Evolutionary conservation across 1,284 basidiomycete species (phyloP), one percentile per base, ranked within the genome.

Genomic region (Pyrrhoderma lamaoense): DNA sequence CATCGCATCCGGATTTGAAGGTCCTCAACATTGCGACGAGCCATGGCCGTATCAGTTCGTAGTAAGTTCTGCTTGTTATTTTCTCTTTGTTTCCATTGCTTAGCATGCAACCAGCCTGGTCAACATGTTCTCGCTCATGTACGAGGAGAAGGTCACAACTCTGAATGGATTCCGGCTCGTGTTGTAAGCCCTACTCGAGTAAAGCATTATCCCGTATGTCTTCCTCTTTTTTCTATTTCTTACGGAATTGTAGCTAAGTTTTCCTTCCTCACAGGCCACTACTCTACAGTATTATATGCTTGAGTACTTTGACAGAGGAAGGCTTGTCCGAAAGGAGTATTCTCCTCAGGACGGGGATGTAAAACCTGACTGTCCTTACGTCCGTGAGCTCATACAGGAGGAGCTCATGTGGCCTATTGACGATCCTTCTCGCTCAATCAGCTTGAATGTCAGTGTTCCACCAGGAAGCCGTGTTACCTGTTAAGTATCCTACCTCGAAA

Each of bases 351-450:
- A 52, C 36, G 54, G 54, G 19, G 54, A 52, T 34, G 47, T 56
- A 11, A 56, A 56, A 42, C 54, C 54, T 21, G 54, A 56, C 36
- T 52, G 54, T 37, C 51, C 50, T 14, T 56, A 56, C 19, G 51
- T 56, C 23, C 54, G 54, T 14, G 54, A 56, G 38, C 45, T 56
- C 38, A 52, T 56, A 36, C 36, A 45, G 14, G 54, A 56, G 40
- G 54, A 56, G 51, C 51, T 56, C 25, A 56, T 56, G 54, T 56
- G 54, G 54, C 54, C 54, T 1, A 52, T 52, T 34, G 54, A 52
- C 25, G 54, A 56, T 27, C 50, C 50, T 11, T 46, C 52, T 7
- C 54, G 54, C 19, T 47, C 53, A 14, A 51, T 55, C 19, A 31
- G 27, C 11, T 31, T n/a, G n/a, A n/a, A n/a, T n/a, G n/a, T n/a